phyloP scores from a whole-genome alignment of 768 basidiomycete species.

The Termitomyces eurrhizus region DNA sequence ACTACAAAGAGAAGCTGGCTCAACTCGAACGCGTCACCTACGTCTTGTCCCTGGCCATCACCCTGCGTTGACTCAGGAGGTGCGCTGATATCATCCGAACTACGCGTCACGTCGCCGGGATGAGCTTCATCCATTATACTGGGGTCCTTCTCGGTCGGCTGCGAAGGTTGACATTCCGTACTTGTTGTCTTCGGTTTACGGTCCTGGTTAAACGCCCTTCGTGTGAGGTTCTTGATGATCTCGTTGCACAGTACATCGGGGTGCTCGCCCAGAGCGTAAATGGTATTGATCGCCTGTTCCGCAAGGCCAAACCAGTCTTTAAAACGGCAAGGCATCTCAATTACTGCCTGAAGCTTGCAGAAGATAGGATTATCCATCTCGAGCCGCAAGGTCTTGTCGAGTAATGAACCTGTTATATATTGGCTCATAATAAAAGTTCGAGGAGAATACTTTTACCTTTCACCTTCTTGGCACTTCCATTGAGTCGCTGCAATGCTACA shows the following conservation, averaged over 20 bases:
- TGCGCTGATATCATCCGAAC: slow-evolving; percentile 25
- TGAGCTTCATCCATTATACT: slow-evolving; percentile 58
- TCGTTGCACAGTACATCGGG: slow-evolving; percentile 81
- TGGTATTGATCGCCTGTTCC: slow-evolving; percentile 95
- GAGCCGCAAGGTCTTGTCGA: slow-evolving; percentile 80
- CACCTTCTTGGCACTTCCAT: slow-evolving; percentile 94
- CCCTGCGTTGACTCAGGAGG: slow-evolving; percentile 25
- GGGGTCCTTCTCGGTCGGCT: slow-evolving; percentile 29
- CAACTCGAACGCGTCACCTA: slow-evolving; percentile 82
- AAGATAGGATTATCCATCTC: slow-evolving; percentile 89
- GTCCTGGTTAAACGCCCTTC: slow-evolving; percentile 55
- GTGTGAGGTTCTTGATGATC: slow-evolving; percentile 80
- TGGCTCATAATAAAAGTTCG: background rate
- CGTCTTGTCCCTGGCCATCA: slow-evolving; percentile 38
- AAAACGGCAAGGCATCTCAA: slow-evolving; percentile 75
- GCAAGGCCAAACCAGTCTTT: slow-evolving; percentile 97
- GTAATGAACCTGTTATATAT: slow-evolving; percentile 62
- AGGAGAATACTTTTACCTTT: slow-evolving; percentile 58
- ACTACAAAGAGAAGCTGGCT: slow-evolving; percentile 94
- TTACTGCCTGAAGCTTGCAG: slow-evolving; percentile 72
- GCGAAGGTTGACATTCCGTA: slow-evolving; percentile 13
- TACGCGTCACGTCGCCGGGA: slow-evolving; percentile 28
- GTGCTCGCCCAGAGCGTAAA: slow-evolving; percentile 91
- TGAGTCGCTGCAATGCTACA: slow-evolving; percentile 86
- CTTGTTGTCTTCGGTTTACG: slow-evolving; percentile 19